A percentile compares a stretch with the other conserved stretches of the same genome.
These are phyloP conservation scores for Scedosporium dehoogii DNA, from an alignment of 2,329 filamentous ascomycete species.

Conservation along the genomic window DNA sequence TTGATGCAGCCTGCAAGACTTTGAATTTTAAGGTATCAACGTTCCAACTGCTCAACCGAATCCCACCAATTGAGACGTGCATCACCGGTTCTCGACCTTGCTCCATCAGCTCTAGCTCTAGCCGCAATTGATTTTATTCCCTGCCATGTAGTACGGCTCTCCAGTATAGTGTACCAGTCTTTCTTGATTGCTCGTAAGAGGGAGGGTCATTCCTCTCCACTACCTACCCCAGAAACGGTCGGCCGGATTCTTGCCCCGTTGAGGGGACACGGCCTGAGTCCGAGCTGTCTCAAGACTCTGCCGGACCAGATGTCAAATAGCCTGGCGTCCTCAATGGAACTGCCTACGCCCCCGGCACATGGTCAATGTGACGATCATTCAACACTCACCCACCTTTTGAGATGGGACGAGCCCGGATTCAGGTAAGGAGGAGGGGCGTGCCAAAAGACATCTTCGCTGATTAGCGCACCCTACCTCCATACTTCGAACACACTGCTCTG, in stretches of 20 bases:
- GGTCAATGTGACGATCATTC: not conserved
- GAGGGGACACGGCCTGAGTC: not conserved
- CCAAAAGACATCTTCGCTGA: not conserved
- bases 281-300: not conserved
- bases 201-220: not conserved
- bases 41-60: not conserved
- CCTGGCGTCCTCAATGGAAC: not conserved
- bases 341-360: not conserved
- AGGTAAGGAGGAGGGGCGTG: not conserved
- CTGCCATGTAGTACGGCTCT: not conserved
- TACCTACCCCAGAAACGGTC: not conserved
- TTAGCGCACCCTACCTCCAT: not conserved
- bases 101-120: no score
- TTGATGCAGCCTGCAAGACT: not conserved
- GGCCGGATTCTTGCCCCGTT: not conserved
- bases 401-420: conserved; percentile 1
- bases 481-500: not conserved
- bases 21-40: not conserved
- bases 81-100: not conserved
- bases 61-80: not conserved
- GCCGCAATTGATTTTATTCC: not conserved
- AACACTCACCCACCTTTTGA: not conserved
- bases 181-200: no score
- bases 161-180: no score
- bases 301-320: not conserved